phyloP scores from a whole-genome alignment of 805 yeast species.

The Wickerhamomyces bovis region DNA sequence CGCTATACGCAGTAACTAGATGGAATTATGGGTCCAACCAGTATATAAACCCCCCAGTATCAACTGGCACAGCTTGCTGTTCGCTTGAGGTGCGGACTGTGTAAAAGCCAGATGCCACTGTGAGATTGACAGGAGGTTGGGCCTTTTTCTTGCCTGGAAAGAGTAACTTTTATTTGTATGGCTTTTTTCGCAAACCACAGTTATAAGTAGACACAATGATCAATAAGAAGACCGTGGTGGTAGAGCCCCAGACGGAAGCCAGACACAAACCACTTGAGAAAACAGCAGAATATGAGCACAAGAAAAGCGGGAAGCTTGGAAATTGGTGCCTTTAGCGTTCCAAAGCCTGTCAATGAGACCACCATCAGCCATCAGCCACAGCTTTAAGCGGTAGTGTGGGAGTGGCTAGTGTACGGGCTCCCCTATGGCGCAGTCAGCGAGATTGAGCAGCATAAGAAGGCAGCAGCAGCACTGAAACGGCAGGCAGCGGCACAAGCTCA shows the following conservation, averaged over 20 bases:
- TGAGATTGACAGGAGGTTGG: background rate
- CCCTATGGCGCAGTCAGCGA: too few relatives aligned
- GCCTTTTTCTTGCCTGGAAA: background rate
- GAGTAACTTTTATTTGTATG: background rate
- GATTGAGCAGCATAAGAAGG: too few relatives aligned
- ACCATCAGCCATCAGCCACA: background rate
- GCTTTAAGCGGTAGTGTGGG: background rate
- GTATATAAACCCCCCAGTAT: background rate
- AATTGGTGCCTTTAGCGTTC: background rate
- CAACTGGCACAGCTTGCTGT: background rate
- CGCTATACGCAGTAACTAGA: too few relatives aligned
- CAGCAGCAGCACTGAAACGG: background rate
- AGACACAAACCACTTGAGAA: too few relatives aligned
- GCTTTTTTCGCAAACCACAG: background rate
- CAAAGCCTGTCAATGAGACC: background rate
- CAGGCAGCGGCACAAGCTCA: background rate
- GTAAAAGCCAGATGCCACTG: slow-evolving; percentile 1
- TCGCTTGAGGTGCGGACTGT: slow-evolving; percentile 1
- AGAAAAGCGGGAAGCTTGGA: background rate
- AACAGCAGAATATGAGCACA: background rate
- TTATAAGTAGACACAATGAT: background rate
- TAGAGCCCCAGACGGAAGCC: too few relatives aligned
- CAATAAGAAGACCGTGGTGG: too few relatives aligned
- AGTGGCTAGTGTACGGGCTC: background rate
- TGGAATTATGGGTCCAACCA: background rate